These are phyloP conservation scores for Suhomyces sp. DNA, from an alignment of 805 yeast genomes.

Conservation along the genomic window DNA sequence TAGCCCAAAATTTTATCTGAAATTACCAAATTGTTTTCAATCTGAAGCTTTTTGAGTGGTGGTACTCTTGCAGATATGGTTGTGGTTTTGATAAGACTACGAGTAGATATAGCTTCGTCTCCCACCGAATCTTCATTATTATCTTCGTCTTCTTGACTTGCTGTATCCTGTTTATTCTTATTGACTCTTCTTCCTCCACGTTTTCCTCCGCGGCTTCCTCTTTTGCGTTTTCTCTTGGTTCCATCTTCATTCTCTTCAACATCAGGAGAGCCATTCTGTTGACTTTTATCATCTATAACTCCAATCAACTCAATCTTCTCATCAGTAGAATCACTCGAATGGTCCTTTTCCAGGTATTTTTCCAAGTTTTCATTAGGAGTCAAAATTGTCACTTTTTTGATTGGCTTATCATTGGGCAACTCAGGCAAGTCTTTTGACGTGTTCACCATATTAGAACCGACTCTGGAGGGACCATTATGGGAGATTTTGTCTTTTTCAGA, in stretches of 20 bases:
- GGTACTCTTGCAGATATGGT: slow-evolving; percentile 7
- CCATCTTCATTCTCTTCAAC: slow-evolving; percentile 13
- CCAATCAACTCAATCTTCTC: not conserved
- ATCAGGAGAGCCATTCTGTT: too few relatives aligned
- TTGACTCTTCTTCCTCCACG: slow-evolving; percentile 37
- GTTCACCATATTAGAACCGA: not conserved
- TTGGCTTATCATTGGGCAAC: not conserved
- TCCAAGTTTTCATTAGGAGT: slow-evolving; percentile 16
- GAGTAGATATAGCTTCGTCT: slow-evolving; percentile 25
- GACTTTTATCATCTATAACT: not conserved
- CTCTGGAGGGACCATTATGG: not conserved
- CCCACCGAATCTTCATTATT: slow-evolving; percentile 7
- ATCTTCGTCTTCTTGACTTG: slow-evolving; percentile 12
- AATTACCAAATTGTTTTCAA: slow-evolving; percentile 54
- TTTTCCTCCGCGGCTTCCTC: slow-evolving; percentile 86
- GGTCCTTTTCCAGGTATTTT: slow-evolving; percentile 9
- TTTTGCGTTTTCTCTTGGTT: slow-evolving; percentile 60
- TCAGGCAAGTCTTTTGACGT: slow-evolving; percentile 1
- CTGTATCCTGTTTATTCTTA: slow-evolving; percentile 34
- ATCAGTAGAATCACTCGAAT: not conserved
- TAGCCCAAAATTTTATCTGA: slow-evolving; percentile 82
- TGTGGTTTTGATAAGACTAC: slow-evolving; percentile 26
- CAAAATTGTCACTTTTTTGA: slow-evolving; percentile 21
- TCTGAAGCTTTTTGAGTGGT: slow-evolving; percentile 34
- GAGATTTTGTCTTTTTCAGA: not conserved